Base-by-base conservation (phyloP, 176 grass and related monocot genomes). In the Saccharum officinarum region DNA sequence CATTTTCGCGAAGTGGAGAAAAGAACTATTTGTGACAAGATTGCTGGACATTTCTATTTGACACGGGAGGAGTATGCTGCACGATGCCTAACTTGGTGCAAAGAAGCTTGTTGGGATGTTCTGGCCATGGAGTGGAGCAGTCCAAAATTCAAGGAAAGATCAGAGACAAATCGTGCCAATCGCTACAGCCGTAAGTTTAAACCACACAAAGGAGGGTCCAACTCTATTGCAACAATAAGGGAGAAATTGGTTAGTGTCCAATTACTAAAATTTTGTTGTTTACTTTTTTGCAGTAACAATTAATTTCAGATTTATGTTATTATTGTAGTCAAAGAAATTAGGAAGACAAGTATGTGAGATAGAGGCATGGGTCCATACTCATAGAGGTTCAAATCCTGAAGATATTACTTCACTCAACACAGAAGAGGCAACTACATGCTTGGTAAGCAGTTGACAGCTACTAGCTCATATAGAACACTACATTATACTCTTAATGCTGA, bases 341-440 rank as follows among this genome's bases (percentile, higher is more conserved):
- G 45, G 45, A 47, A 47, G 45, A 47, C 45, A 79, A 10, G 77
- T 79, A 20, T 30, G n/a, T 3, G 0, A 16, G 0, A 25, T 79
- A 3, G 59, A 65, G 39, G 77, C 39, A 46, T 79, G 60, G 77
- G 77, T 78, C 1, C 14, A 44, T 78, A 78, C 76, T 15, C 76
- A 44, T 42, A 78, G 36, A 26, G 37, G 76, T 2, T 10, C 37
- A 66, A 66, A 79, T 66, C 25, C 25, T 10, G 13, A 66, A 18
- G 25, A 79, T 46, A n/a, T 8, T 65, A 30, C 26, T 20, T 65
- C 59, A 10, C 8, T 79, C 2, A 79, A 79, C 77, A 66, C 7
- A 4, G 4, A 46, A 66, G 77, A 46, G 45, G 23, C 60, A 0
- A 14, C 4, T 31, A 1, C 8, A 22, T 79, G 60, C 38, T 11